phyloP scores from a whole-genome alignment of 441 rosid species.

The Manihot esculenta region DNA sequence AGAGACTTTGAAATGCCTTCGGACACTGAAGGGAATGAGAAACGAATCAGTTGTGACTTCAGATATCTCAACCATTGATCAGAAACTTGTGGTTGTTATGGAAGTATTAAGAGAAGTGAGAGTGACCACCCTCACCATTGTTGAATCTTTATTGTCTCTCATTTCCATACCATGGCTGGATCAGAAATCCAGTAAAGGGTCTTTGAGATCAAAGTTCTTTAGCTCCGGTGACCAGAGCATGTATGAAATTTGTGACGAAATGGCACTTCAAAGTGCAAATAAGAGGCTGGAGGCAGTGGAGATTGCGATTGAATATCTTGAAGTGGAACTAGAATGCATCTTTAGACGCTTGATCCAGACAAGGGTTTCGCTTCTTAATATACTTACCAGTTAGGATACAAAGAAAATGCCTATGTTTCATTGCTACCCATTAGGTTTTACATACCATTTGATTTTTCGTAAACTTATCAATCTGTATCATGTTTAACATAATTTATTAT shows the following conservation, averaged over 20 bases:
- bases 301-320: conserved; percentile 65
- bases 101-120: conserved; percentile 64
- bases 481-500: conserved; percentile 3
- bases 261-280: conserved; percentile 50
- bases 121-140: conserved; percentile 38
- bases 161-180: conserved; percentile 65
- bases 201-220: conserved; percentile 29
- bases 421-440: neutral
- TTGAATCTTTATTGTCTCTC: conserved; percentile 62
- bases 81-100: conserved; percentile 36
- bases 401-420: neutral
- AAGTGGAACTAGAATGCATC: conserved; percentile 59
- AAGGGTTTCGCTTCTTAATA: conserved; percentile 70
- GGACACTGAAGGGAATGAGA: conserved; percentile 44
- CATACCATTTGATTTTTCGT: neutral
- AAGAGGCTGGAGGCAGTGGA: conserved; percentile 68
- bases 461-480: neutral
- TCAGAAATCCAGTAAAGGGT: conserved; percentile 34
- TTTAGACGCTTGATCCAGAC: conserved; percentile 68
- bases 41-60: conserved; percentile 23
- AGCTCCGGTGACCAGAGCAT: conserved; percentile 23
- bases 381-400: conserved; percentile 41
- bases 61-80: conserved; percentile 28
- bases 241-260: conserved; percentile 43
- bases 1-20: conserved; percentile 56